Evolutionary conservation across 2,329 filamentous ascomycete genomes (phyloP).

Genomic region (Aspergillus alliaceus): DNA sequence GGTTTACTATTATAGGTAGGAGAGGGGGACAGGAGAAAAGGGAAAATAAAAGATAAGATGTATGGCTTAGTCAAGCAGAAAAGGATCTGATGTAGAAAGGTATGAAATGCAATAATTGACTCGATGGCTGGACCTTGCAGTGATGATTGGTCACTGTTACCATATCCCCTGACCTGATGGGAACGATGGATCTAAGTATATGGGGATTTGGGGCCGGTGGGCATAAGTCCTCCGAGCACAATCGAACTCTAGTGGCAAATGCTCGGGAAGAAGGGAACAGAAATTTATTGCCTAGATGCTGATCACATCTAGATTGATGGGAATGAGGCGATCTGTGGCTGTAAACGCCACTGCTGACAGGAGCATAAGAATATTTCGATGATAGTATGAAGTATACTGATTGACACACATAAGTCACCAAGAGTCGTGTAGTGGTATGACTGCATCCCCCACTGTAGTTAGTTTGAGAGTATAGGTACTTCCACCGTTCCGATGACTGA

Average conservation of each 20-base stretch:
- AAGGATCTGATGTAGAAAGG: not conserved
- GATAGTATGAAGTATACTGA: not conserved
- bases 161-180: not conserved
- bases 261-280: not conserved
- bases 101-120: not conserved
- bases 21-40: not conserved
- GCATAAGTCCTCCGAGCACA: not conserved
- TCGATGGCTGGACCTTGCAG: not conserved
- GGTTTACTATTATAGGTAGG: not conserved
- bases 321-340: not conserved
- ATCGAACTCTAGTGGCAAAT: not conserved
- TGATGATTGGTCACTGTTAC: not conserved
- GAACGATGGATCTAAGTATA: too few relatives aligned
- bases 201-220: not conserved
- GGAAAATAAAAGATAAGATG: constrained; percentile 1
- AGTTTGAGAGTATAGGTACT: not conserved
- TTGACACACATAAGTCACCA: not conserved
- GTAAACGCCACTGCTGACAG: not conserved
- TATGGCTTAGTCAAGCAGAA: not conserved
- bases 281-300: not conserved
- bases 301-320: not conserved
- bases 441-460: not conserved
- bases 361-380: not conserved
- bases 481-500: not conserved
- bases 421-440: not conserved